Conservation (phyloP, 495 filamentous ascomycete genomes). For the Acidiella bohemica region DNA sequence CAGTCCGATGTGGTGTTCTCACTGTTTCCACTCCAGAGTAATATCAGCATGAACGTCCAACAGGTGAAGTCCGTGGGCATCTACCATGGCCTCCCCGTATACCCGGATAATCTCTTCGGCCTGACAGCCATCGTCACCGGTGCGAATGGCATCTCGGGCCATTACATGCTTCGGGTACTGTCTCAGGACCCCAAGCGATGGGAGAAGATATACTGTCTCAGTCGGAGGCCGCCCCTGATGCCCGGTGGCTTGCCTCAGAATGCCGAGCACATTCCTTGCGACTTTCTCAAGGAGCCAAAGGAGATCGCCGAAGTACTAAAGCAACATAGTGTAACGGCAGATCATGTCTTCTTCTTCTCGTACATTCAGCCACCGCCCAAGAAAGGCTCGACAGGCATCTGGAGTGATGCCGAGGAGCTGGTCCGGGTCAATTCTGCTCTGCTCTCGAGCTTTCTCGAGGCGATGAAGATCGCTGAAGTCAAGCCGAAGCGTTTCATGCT, state of each 20-base stretch:
- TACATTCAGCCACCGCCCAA: constrained; percentile 42
- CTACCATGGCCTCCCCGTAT: constrained; percentile 37
- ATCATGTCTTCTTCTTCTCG: constrained; percentile 43
- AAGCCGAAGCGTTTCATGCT: constrained; percentile 37
- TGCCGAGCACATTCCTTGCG: constrained; percentile 36
- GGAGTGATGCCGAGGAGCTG: constrained; percentile 27
- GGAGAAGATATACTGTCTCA: constrained; percentile 38
- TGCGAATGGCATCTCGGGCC: constrained; percentile 31
- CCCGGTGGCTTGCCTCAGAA: constrained; percentile 23
- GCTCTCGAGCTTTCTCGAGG: constrained; percentile 36
- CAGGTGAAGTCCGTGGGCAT: constrained; percentile 25
- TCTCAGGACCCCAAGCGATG: constrained; percentile 32
- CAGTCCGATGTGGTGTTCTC: no score
- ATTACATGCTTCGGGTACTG: constrained; percentile 34
- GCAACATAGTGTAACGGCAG: constrained; percentile 26
- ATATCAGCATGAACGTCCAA: constrained; percentile 6
- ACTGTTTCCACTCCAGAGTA: no score
- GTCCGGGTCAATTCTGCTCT: constrained; percentile 31
- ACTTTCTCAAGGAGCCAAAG: constrained; percentile 29
- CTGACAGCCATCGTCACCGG: constrained; percentile 42
- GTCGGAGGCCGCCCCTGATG: constrained; percentile 15
- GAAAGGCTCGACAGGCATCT: constrained; percentile 23
- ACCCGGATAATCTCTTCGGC: constrained; percentile 25
- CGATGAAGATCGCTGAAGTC: constrained; percentile 30
- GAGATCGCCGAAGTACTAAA: constrained; percentile 31